phyloP scores from a whole-genome alignment of 1,284 basidiomycete genomes.

The Ustilago cynodontis region DNA sequence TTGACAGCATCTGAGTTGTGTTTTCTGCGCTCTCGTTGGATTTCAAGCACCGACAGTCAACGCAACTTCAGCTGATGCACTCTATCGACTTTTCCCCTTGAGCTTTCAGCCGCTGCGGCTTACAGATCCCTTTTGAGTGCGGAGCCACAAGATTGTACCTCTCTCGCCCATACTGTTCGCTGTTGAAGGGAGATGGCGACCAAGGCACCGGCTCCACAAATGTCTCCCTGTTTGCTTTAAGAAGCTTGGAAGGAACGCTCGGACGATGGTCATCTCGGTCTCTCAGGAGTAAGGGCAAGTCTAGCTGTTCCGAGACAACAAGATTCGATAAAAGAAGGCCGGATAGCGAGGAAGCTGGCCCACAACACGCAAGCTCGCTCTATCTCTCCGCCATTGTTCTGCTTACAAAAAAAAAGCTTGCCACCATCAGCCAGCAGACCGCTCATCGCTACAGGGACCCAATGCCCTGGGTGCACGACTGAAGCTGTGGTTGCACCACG shows the following conservation, averaged over 20 bases:
- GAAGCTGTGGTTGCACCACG: too few species aligned
- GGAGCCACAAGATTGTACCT: neutral
- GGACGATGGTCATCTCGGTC: neutral
- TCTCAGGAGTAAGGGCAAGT: neutral
- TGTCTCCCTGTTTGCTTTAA: neutral
- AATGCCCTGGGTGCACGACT: neutral
- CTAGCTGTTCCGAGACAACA: neutral
- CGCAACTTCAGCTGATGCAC: neutral
- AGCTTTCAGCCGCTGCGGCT: conserved; percentile 16
- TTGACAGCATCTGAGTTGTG: too few species aligned
- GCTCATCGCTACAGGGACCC: too few species aligned
- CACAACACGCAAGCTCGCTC: neutral
- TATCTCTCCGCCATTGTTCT: neutral
- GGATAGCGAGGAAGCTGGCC: conserved; percentile 1
- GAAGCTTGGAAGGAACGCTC: neutral
- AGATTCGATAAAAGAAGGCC: neutral
- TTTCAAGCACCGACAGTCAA: conserved; percentile 7
- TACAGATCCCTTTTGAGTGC: neutral
- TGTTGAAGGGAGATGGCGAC: neutral
- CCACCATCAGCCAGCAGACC: too few species aligned
- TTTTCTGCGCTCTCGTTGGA: neutral
- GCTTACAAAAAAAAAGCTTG: too few species aligned
- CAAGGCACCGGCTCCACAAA: neutral
- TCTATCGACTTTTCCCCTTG: conserved; percentile 24
- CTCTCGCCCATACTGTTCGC: neutral